Percentiles rank a stretch among this genome's conserved stretches.
Evolutionary conservation across 306 rosid species (phyloP).

Genomic region (Clitoria ternatea): DNA sequence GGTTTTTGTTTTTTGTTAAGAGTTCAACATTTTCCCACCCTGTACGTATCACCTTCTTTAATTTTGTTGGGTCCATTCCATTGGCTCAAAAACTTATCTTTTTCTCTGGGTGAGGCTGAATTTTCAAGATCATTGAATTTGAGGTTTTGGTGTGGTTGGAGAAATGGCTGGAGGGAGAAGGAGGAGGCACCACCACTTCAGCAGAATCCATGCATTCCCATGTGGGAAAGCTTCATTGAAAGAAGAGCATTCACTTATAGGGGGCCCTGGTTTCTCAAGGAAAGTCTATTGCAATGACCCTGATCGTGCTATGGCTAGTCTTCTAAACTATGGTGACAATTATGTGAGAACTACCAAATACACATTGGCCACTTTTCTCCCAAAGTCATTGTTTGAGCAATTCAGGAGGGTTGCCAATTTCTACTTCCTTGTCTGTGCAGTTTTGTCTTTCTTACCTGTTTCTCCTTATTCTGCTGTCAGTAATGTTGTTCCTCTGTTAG

Average conservation of each 20-base stretch:
- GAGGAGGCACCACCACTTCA: constrained; percentile 60
- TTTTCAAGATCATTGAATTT: constrained; percentile 7
- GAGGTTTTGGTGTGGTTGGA: background rate
- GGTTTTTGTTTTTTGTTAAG: background rate
- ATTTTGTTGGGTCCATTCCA: background rate
- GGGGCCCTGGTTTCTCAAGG: constrained; percentile 97
- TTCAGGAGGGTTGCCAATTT: constrained; percentile 87
- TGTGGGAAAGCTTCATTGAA: constrained; percentile 67
- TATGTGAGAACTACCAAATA: constrained; percentile 86
- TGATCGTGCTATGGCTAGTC: constrained; percentile 46
- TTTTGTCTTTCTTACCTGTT: constrained; percentile 67
- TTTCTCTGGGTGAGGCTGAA: background rate
- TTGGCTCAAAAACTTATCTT: background rate
- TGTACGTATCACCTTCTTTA: background rate
- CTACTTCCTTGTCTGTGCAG: constrained; percentile 75
- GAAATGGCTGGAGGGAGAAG: constrained; percentile 57
- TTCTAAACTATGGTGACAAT: constrained; percentile 53
- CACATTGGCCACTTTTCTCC: constrained; percentile 73
- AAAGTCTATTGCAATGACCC: constrained; percentile 70
- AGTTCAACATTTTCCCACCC: background rate
- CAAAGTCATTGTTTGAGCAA: constrained; percentile 89
- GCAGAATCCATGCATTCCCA: constrained; percentile 78
- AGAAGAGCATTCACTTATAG: constrained; percentile 75
- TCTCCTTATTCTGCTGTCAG: constrained; percentile 87
- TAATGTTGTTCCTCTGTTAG: constrained; percentile 69